Conservation (phyloP, 768 basidiomycete genomes). For the Chiua virens region DNA sequence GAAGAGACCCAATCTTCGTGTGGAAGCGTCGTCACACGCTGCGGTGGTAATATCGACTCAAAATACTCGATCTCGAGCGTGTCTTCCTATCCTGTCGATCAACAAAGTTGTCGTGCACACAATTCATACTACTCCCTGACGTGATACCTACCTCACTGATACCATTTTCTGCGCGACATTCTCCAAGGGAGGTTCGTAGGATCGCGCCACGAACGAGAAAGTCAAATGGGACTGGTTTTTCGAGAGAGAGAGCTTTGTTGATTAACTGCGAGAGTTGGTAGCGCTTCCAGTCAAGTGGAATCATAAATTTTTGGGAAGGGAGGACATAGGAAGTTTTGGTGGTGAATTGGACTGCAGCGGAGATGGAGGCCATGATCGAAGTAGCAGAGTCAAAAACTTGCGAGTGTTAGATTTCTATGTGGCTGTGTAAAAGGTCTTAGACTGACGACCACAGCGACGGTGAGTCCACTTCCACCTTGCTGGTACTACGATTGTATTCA, state of each 20-base stretch:
- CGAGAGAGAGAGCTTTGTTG: slow-evolving; percentile 84
- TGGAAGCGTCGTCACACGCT: slow-evolving; percentile 73
- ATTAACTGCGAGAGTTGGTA: slow-evolving; percentile 96
- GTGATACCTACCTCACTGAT: slow-evolving; percentile 57
- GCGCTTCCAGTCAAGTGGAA: slow-evolving; percentile 87
- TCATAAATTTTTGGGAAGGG: slow-evolving; percentile 81
- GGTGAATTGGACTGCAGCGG: slow-evolving; percentile 19
- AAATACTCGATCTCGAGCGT: slow-evolving; percentile 92
- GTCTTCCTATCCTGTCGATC: slow-evolving; percentile 60
- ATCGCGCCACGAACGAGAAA: slow-evolving; percentile 87
- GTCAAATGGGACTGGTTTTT: slow-evolving; percentile 85
- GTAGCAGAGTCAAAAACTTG: too few species aligned
- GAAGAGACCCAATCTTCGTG: slow-evolving; percentile 96
- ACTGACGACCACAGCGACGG: too few species aligned
- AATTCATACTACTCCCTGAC: neutral
- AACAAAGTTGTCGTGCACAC: slow-evolving; percentile 5
- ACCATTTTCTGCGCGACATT: slow-evolving; percentile 72
- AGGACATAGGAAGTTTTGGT: slow-evolving; percentile 21
- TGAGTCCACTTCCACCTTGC: too few species aligned
- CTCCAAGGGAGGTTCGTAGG: slow-evolving; percentile 64
- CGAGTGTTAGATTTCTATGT: too few species aligned
- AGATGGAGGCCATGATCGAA: slow-evolving; percentile 5
- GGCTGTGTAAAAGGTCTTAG: too few species aligned
- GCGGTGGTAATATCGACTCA: slow-evolving; percentile 83
- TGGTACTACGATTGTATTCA: too few species aligned